phyloP scores from a whole-genome alignment of 2,329 filamentous ascomycete genomes.

The Hypoxylon sp. region DNA sequence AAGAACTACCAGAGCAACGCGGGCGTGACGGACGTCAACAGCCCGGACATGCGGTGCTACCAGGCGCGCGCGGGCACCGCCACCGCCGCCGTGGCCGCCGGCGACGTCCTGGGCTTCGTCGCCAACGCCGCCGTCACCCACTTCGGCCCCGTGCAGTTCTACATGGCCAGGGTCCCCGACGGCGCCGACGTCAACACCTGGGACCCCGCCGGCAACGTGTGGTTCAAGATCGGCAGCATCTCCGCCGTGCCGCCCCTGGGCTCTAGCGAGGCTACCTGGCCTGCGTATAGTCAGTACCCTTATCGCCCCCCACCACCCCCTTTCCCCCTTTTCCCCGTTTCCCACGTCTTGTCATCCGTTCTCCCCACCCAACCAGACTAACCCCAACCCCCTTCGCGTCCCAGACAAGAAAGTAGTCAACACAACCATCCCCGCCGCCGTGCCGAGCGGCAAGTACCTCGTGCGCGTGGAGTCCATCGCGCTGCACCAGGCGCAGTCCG shows the following conservation, averaged over 20 bases:
- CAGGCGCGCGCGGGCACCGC: conserved; percentile 45
- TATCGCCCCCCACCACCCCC: neutral
- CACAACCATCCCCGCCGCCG: conserved; percentile 52
- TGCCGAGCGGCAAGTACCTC: conserved; percentile 54
- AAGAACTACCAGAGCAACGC: conserved; percentile 54
- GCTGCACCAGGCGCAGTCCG: conserved; percentile 51
- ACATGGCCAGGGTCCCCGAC: conserved; percentile 52
- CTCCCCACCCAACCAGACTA: neutral
- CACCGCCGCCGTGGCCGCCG: conserved; percentile 48
- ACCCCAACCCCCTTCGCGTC: neutral
- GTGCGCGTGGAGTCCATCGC: conserved; percentile 54
- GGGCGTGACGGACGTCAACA: conserved; percentile 51
- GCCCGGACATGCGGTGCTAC: conserved; percentile 52
- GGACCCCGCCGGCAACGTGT: conserved; percentile 52
- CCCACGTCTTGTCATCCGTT: neutral
- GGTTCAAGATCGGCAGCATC: conserved; percentile 53
- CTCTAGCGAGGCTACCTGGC: conserved; percentile 45
- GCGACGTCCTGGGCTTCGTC: conserved; percentile 48
- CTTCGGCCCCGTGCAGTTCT: conserved; percentile 52
- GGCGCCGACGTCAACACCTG: conserved; percentile 50
- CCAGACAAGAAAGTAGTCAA: conserved; percentile 47
- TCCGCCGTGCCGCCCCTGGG: conserved; percentile 43
- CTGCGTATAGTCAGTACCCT: conserved; percentile 44
- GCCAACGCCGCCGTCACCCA: conserved; percentile 50
- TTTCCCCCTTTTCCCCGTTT: neutral